These are phyloP conservation scores for Cercophora sp. DNA, from an alignment of 495 filamentous ascomycete genomes.

Conservation along the genomic window DNA sequence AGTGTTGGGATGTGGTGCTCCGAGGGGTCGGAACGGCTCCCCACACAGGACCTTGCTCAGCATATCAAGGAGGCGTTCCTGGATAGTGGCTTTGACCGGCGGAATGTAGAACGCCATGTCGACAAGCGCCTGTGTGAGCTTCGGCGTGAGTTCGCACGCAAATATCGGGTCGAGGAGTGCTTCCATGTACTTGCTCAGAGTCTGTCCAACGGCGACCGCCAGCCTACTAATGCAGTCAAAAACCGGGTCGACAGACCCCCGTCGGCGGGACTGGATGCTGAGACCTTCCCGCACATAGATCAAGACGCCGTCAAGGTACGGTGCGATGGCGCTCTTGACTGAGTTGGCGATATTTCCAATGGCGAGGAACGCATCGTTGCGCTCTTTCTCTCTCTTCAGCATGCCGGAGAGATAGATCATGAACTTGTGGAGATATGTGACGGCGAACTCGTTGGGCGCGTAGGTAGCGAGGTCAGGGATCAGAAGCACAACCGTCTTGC, in stretches of 20 bases:
- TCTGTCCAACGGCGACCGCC: slow-evolving; percentile 89
- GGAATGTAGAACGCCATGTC: slow-evolving; percentile 99
- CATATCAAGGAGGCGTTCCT: slow-evolving; percentile 91
- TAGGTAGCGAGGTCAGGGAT: slow-evolving; percentile 94
- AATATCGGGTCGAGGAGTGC: slow-evolving; percentile 94
- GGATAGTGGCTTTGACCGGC: slow-evolving; percentile 84
- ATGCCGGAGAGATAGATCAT: slow-evolving; percentile 94
- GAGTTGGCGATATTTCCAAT: slow-evolving; percentile 96
- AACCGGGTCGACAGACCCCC: slow-evolving; percentile 79
- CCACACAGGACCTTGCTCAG: slow-evolving; percentile 90
- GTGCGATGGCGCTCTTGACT: slow-evolving; percentile 86
- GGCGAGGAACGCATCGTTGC: slow-evolving; percentile 87
- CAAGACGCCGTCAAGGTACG: slow-evolving; percentile 90
- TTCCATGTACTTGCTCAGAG: slow-evolving; percentile 97
- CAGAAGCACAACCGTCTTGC: slow-evolving; percentile 79
- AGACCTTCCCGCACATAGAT: slow-evolving; percentile 88
- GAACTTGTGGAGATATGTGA: slow-evolving; percentile 82
- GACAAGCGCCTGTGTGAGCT: slow-evolving; percentile 88
- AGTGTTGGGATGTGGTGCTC: slow-evolving; percentile 64
- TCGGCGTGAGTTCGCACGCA: slow-evolving; percentile 86
- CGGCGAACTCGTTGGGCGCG: slow-evolving; percentile 78
- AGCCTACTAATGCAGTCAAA: slow-evolving; percentile 98
- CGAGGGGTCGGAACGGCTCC: slow-evolving; percentile 84
- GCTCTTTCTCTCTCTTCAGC: slow-evolving; percentile 91
- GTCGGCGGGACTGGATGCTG: slow-evolving; percentile 70